phyloP scores from a whole-genome alignment of 106 monocot species.

The Dendrobium nobile region DNA sequence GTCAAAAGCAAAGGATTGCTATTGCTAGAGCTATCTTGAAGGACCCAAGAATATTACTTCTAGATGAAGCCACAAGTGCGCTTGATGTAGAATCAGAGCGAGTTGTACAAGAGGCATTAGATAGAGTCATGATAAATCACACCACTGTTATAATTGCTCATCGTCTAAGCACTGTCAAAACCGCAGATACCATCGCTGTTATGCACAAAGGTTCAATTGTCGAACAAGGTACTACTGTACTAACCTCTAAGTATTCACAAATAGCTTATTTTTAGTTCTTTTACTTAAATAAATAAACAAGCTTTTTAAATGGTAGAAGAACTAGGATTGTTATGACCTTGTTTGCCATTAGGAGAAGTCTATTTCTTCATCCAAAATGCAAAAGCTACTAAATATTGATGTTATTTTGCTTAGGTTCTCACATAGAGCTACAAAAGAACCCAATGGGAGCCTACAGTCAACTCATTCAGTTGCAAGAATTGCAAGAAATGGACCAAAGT shows the following conservation, averaged over 20 bases:
- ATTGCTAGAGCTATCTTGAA: slow-evolving; percentile 46
- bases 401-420: slow-evolving; percentile 17
- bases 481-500: slow-evolving; percentile 32
- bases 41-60: slow-evolving; percentile 37
- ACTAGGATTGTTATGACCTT: too few relatives aligned
- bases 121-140: slow-evolving; percentile 47
- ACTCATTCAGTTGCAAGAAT: slow-evolving; percentile 31
- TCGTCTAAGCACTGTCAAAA: slow-evolving; percentile 47
- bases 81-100: slow-evolving; percentile 58
- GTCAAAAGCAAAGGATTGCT: slow-evolving; percentile 47
- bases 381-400: not conserved
- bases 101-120: slow-evolving; percentile 60
- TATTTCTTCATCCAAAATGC: not conserved
- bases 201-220: slow-evolving; percentile 43
- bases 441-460: slow-evolving; percentile 32
- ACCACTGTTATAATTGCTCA: slow-evolving; percentile 67
- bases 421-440: slow-evolving; percentile 18
- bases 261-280: not conserved
- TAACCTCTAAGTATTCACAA: not conserved
- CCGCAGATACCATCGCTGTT: slow-evolving; percentile 50
- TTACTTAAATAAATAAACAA: not conserved
- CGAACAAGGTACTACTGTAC: slow-evolving; percentile 34
- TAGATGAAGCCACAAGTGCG: slow-evolving; percentile 58
- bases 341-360: too few relatives aligned
- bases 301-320: not conserved